Conservation (phyloP, 345 rosid species). For the Iberis pinnata region DNA sequence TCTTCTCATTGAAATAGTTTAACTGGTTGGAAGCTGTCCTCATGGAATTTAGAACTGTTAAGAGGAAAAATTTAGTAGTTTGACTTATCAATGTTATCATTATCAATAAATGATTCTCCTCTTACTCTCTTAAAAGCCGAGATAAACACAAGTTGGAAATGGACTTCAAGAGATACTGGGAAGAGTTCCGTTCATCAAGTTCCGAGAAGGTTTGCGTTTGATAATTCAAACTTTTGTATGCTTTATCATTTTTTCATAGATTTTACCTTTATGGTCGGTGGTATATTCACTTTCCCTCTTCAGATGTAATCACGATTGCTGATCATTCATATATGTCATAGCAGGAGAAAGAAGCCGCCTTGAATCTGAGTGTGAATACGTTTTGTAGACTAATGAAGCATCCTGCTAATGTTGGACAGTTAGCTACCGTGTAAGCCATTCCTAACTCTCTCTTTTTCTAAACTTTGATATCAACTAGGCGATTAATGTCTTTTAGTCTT, state of each 20-base stretch:
- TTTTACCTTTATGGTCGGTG: neutral
- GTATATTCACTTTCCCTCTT: neutral
- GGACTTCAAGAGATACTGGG: constrained; percentile 99
- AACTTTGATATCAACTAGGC: neutral
- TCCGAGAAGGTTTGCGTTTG: constrained; percentile 69
- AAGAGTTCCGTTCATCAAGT: constrained; percentile 96
- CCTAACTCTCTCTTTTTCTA: constrained; percentile 1
- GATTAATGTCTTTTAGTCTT: too few species aligned
- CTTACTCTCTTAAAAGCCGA: too few species aligned
- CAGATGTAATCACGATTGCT: constrained; percentile 9
- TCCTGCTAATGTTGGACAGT: constrained; percentile 84
- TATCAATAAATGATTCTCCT: too few species aligned
- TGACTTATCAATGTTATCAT: constrained; percentile 12
- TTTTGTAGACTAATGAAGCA: constrained; percentile 99
- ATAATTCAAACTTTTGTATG: neutral
- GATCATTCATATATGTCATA: constrained; percentile 28
- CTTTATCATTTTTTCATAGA: too few species aligned
- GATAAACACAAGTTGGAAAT: constrained; percentile 83
- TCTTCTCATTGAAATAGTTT: too few species aligned
- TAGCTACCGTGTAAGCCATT: constrained; percentile 74
- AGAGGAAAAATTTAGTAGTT: too few species aligned
- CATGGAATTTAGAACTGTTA: too few species aligned
- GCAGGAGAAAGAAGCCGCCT: constrained; percentile 99
- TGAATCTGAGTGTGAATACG: constrained; percentile 75
- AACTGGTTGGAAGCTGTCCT: too few species aligned